Evolutionary conservation across 306 rosid genomes (phyloP).

Genomic region (Castanospermum australe): DNA sequence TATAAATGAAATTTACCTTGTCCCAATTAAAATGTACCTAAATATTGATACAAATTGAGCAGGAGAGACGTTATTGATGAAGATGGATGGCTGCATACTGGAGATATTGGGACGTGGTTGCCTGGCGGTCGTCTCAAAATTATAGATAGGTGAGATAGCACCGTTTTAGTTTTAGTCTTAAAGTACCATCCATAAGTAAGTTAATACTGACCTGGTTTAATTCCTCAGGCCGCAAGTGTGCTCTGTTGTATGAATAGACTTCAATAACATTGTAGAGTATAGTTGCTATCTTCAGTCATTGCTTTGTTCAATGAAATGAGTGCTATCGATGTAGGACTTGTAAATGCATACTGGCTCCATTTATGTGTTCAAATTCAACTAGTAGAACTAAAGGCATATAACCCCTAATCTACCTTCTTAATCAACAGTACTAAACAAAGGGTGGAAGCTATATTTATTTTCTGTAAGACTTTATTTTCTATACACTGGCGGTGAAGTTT

Average conservation of each 20-base stretch:
- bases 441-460: neutral
- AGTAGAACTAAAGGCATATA: neutral
- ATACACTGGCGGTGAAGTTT: too few relatives aligned
- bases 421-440: neutral
- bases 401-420: neutral
- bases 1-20: constrained; percentile 2
- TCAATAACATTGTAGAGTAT: neutral
- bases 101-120: constrained; percentile 90
- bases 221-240: neutral
- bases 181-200: neutral
- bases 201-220: neutral
- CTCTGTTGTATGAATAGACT: constrained; percentile 23
- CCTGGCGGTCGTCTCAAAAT: constrained; percentile 95
- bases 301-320: constrained; percentile 23
- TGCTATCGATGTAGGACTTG: too few relatives aligned
- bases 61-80: constrained; percentile 93
- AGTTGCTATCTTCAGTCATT: neutral
- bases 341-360: constrained; percentile 17
- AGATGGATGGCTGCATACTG: constrained; percentile 96
- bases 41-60: constrained; percentile 31
- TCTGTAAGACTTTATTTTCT: neutral
- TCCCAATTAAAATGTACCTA: constrained; percentile 23
- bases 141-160: constrained; percentile 80
- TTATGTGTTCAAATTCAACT: neutral
- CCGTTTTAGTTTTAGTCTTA: neutral